Conservation (phyloP, 2,329 filamentous ascomycete species). For the Pyricularia sp. region DNA sequence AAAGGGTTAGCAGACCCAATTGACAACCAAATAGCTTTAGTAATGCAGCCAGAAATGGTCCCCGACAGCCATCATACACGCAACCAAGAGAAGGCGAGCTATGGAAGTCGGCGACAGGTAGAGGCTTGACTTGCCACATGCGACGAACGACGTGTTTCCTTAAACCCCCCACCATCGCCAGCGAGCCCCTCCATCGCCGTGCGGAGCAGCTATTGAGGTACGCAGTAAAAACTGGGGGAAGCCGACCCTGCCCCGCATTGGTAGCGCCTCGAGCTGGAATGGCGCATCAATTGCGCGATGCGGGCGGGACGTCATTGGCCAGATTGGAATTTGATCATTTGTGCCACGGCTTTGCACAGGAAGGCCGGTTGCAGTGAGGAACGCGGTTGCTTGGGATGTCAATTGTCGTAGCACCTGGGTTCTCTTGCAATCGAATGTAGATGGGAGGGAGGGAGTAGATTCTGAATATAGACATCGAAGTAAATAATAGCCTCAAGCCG, state of each 20-base stretch:
- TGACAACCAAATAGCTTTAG: not conserved
- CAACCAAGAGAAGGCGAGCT: not conserved
- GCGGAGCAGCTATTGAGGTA: constrained; percentile 6
- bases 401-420: not conserved
- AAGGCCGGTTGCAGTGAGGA: too few relatives aligned
- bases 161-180: not conserved
- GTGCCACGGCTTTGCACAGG: not conserved
- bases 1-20: not conserved
- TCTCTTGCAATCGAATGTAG: not conserved
- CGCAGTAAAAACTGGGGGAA: not conserved
- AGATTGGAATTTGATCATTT: not conserved
- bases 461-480: not conserved
- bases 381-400: not conserved
- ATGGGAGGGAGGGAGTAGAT: not conserved
- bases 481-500: not conserved
- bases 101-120: not conserved
- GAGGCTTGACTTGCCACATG: not conserved
- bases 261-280: constrained; percentile 7
- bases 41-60: not conserved
- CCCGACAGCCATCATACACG: not conserved
- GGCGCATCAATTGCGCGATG: constrained; percentile 2
- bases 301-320: not conserved
- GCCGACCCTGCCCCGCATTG: constrained; percentile 10
- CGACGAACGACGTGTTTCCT: not conserved
- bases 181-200: constrained; percentile 14